These are phyloP conservation scores for Diaporthe sp. DNA, from an alignment of 2,329 filamentous ascomycete genomes.

Conservation along the genomic window DNA sequence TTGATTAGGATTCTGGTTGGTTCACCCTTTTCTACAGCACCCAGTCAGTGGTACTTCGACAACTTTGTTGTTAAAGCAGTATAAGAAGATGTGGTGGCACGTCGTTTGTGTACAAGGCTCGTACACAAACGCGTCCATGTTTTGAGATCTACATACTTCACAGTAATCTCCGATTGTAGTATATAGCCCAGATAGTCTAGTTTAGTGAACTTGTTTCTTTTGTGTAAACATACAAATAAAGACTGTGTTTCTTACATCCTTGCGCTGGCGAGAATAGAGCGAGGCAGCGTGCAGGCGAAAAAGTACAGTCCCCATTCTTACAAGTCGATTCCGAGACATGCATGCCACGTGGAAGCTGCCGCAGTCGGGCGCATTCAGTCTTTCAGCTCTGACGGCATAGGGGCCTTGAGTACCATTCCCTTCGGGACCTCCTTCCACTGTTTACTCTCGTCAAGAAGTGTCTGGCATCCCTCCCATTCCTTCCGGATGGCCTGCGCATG, in stretches of 20 bases:
- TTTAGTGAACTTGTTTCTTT: not conserved
- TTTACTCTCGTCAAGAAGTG: conserved; percentile 31
- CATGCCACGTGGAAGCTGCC: not conserved
- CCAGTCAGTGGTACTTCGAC: not conserved
- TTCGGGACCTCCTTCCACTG: conserved; percentile 40
- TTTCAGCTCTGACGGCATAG: conserved; percentile 4
- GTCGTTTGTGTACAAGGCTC: not conserved
- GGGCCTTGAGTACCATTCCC: conserved; percentile 26
- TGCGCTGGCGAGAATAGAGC: not conserved
- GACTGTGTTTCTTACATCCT: not conserved
- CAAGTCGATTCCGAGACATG: not conserved
- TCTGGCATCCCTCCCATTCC: conserved; percentile 36
- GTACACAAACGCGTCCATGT: not conserved
- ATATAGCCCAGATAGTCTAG: not conserved
- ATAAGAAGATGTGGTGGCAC: not conserved
- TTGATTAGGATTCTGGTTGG: fast-evolving
- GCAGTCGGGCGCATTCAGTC: not conserved
- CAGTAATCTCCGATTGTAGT: not conserved
- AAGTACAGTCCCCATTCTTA: not conserved
- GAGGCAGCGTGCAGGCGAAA: no score
- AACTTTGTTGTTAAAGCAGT: not conserved
- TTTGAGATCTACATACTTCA: not conserved
- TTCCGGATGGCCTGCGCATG: conserved; percentile 4
- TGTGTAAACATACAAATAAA: no score
- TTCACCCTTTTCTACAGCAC: not conserved